These are phyloP conservation scores for Aspergillus fischeri DNA, from an alignment of 2,329 filamentous ascomycete species.

Conservation along the genomic window DNA sequence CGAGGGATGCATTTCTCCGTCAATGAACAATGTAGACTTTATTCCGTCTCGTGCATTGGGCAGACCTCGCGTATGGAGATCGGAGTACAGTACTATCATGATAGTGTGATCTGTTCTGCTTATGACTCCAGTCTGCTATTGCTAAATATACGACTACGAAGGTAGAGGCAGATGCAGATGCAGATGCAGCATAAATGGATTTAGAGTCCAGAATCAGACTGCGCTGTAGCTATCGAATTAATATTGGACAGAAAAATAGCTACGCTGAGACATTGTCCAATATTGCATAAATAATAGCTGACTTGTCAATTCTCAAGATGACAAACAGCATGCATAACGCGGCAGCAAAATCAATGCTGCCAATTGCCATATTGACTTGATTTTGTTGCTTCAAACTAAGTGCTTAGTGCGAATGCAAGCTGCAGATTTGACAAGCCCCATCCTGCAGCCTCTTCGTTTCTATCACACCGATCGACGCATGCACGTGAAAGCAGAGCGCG, in stretches of 20 bases:
- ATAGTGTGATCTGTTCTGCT: background rate
- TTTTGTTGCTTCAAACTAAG: background rate
- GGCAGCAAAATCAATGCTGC: background rate
- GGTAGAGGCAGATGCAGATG: background rate
- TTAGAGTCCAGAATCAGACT: too few species aligned
- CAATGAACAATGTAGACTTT: background rate
- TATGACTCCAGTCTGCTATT: background rate
- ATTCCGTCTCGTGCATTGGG: background rate
- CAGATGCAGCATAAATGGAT: too few species aligned
- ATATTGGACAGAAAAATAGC: background rate
- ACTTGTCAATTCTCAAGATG: background rate
- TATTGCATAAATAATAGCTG: background rate
- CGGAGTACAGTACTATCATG: background rate
- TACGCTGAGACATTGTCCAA: background rate
- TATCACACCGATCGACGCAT: background rate
- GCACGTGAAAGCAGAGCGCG: background rate
- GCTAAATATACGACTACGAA: background rate
- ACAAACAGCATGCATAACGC: background rate
- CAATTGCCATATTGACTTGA: background rate
- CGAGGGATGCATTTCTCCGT: background rate
- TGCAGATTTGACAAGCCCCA: background rate
- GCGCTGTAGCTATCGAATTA: background rate
- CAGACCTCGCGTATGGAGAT: background rate
- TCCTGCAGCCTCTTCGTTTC: background rate
- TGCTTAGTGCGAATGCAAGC: background rate